A percentile compares a stretch with the other conserved stretches of the same genome.
phyloP scores from a whole-genome alignment of 306 rosid species.

The Comarum palustre region DNA sequence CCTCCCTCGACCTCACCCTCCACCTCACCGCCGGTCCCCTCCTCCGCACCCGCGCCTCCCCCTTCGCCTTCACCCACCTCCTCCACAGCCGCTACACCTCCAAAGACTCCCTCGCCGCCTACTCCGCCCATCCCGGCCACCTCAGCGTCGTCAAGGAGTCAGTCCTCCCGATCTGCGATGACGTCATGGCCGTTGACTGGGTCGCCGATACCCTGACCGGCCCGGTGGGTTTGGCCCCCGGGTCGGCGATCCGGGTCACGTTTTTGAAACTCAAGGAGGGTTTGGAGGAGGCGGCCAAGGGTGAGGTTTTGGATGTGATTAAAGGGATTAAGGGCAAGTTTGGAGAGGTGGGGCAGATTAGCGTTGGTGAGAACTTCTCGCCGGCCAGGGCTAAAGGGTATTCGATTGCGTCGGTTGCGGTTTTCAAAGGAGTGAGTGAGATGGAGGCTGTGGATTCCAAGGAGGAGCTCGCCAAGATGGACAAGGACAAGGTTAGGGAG shows the following conservation, averaged over 20 bases:
- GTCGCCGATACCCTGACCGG: constrained; percentile 33
- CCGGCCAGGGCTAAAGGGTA: constrained; percentile 87
- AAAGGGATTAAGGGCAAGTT: constrained; percentile 49
- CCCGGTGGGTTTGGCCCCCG: constrained; percentile 28
- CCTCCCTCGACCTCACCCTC: constrained; percentile 55
- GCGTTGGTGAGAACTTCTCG: constrained; percentile 72
- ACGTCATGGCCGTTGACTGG: constrained; percentile 94
- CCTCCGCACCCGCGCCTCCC: constrained; percentile 57
- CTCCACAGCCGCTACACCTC: constrained; percentile 76
- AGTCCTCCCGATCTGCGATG: constrained; percentile 69
- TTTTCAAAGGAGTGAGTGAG: constrained; percentile 41
- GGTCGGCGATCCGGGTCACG: constrained; percentile 56
- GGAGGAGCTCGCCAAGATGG: constrained; percentile 38
- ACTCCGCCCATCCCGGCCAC: constrained; percentile 61
- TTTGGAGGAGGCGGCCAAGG: constrained; percentile 24
- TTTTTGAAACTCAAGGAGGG: constrained; percentile 73
- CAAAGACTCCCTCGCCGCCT: constrained; percentile 55
- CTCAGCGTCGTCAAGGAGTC: constrained; percentile 55
- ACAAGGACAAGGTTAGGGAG: constrained; percentile 75
- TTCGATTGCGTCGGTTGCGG: constrained; percentile 69
- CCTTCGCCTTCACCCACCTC: constrained; percentile 67
- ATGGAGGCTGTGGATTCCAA: constrained; percentile 56
- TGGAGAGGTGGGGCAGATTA: constrained; percentile 46
- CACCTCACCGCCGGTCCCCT: constrained; percentile 66
- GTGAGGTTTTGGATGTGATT: constrained; percentile 53